These are phyloP conservation scores for Zopfia rhizophila DNA, from an alignment of 2,329 filamentous ascomycete genomes.

Conservation along the genomic window DNA sequence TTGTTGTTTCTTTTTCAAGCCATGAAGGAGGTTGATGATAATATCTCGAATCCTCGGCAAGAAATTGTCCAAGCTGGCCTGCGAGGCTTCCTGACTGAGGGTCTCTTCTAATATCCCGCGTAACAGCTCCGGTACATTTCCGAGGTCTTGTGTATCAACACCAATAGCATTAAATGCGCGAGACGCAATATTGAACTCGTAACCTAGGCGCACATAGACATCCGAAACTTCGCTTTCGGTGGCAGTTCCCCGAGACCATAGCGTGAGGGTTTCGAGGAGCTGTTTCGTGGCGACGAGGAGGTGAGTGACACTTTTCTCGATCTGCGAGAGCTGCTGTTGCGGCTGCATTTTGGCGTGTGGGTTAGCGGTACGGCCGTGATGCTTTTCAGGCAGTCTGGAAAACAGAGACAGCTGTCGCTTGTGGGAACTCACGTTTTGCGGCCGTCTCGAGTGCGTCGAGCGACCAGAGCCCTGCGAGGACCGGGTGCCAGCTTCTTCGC, in stretches of 20 bases:
- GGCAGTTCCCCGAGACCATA: slow-evolving; percentile 94
- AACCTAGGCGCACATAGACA: slow-evolving; percentile 95
- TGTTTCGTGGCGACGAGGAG: slow-evolving; percentile 98
- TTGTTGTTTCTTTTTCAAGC: slow-evolving; percentile 96
- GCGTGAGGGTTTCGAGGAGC: slow-evolving; percentile 93
- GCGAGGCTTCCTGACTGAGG: slow-evolving; percentile 93
- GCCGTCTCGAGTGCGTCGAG: slow-evolving; percentile 59
- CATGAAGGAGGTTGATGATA: slow-evolving; percentile 96
- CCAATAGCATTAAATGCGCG: slow-evolving; percentile 96
- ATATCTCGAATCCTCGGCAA: slow-evolving; percentile 95
- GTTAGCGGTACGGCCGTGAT: slow-evolving; percentile 27
- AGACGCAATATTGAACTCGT: slow-evolving; percentile 99
- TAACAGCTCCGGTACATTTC: slow-evolving; percentile 91
- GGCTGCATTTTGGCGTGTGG: slow-evolving; percentile 60
- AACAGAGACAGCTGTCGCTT: slow-evolving; percentile 6
- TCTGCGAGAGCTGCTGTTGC: slow-evolving; percentile 86
- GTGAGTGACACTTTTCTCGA: slow-evolving; percentile 98
- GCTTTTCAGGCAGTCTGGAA: slow-evolving; percentile 1
- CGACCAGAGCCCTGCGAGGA: slow-evolving; percentile 73
- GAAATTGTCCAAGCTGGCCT: slow-evolving; percentile 92
- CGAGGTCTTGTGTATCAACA: slow-evolving; percentile 92
- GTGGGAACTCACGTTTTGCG: slow-evolving; percentile 49
- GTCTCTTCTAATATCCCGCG: slow-evolving; percentile 94
- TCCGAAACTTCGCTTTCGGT: slow-evolving; percentile 97
- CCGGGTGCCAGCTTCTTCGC: slow-evolving; percentile 67